Conservation (phyloP, 2,329 filamentous ascomycete genomes). For the Phyllosticta citriasiana region DNA sequence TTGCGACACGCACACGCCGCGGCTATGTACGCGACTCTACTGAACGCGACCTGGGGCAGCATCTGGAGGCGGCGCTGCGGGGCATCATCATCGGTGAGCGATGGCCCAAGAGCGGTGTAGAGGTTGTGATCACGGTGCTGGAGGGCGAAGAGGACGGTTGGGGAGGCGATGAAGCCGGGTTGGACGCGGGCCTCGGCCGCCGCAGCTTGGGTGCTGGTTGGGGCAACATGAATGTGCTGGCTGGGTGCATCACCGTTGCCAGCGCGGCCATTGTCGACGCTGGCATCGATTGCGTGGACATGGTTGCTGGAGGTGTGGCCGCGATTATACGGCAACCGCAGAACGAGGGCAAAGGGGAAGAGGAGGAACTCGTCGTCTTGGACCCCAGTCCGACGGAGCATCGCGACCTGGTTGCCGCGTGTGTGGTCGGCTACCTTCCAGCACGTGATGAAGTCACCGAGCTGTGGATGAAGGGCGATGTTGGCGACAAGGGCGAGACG, state of each 20-base stretch:
- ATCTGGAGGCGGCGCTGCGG: slow-evolving; percentile 81
- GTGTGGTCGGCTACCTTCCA: slow-evolving; percentile 83
- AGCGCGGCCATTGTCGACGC: slow-evolving; percentile 89
- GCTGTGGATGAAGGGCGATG: slow-evolving; percentile 80
- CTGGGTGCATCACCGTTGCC: slow-evolving; percentile 86
- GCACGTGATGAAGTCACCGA: slow-evolving; percentile 85
- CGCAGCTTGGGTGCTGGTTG: slow-evolving; percentile 45
- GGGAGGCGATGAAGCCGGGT: slow-evolving; percentile 44
- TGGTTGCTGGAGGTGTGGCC: slow-evolving; percentile 80
- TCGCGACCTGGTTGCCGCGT: slow-evolving; percentile 65
- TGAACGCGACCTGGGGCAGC: slow-evolving; percentile 82
- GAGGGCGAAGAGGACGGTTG: slow-evolving; percentile 80
- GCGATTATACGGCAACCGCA: slow-evolving; percentile 50
- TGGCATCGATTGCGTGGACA: slow-evolving; percentile 89
- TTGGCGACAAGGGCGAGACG: slow-evolving; percentile 37
- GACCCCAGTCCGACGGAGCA: slow-evolving; percentile 81
- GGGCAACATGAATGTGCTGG: slow-evolving; percentile 84
- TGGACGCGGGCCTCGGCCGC: slow-evolving; percentile 34
- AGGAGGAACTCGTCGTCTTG: slow-evolving; percentile 48
- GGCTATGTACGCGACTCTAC: slow-evolving; percentile 78
- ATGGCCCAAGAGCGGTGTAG: slow-evolving; percentile 98
- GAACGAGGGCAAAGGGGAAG: slow-evolving; percentile 16
- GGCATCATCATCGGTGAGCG: slow-evolving; percentile 86
- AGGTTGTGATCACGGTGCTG: slow-evolving; percentile 83
- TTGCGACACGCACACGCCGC: slow-evolving; percentile 71